Evolutionary conservation across 164 flowering plant genomes (phyloP), one percentile per base, ranked within the genome.

Genomic region (Dillenia suffruticosa): DNA sequence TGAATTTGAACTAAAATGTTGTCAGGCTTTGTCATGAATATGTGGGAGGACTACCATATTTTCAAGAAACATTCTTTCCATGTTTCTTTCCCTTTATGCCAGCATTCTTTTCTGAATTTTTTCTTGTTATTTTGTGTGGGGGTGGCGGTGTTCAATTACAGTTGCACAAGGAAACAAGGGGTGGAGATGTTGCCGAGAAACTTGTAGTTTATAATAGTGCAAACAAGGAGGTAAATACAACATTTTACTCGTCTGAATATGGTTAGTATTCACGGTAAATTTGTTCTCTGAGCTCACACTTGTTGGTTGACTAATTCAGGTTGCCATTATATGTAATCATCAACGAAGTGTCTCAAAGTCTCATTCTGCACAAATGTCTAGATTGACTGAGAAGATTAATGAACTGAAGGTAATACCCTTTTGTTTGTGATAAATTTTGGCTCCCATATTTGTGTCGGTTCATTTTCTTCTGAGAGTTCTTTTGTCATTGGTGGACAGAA

Each of bases 241-340:
- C 5, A 12, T 10, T 11, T 68, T 15, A 11, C 9, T 0, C 8
- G 19, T 22, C 47, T 26, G 24, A 15, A 9, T 48, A 24, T 14
- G 54, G 1, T 0, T 26, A 12, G 22, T 22, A 44, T 22, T 16
- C n/a, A 56, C 44, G 61, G 64, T 54, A 44, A 40, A 40, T 53
- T 32, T 44, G 7, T 12, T 49, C 51, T 9, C 44, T 26, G 19
- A 14, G 58, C 56, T 56, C 19, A n/a, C 46, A 51, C 22, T 51
- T 63, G 12, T 58, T 54, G 14, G 40, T 58, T 44, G 24, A 58
- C 12, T 52, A 12, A 58, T 82, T 63, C 80, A 95, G 99, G 99
- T 95, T 72, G 97, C 99, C 45, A 95, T 95, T 56, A 89, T 95
- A 46, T 95, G 99, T 73, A 95, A 95, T 72, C 99, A 95, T 83